Base-by-base conservation (phyloP, 768 basidiomycete species). In the Piloderma croceum region DNA sequence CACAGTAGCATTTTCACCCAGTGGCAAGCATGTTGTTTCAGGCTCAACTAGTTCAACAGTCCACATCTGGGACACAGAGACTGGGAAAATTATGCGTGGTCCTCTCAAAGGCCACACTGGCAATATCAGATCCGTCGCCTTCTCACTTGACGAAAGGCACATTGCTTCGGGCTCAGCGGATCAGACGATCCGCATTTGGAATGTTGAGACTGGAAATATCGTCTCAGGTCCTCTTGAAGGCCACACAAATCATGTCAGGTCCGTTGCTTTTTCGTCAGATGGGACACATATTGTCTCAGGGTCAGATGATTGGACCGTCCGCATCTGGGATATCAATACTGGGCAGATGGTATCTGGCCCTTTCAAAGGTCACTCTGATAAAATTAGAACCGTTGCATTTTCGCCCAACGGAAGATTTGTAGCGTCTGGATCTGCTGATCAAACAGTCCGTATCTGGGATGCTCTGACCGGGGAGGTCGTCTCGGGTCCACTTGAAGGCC, bases 21-120 rank as follows among this genome's bases (percentile, higher is more conserved):
- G 71, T 49, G 68, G 68, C 3, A 56, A 61, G 34, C 51, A 64
- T 29, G 57, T 74, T 29, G 67, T 64, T 27, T 69, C 69, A 13
- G 70, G 67, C 3, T 62, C 61, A 18, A 49, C 63, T 17, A 69
- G 71, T 37, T 11, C 9, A n/a, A 38, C 24, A 7, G 24, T 46
- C 3, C 18, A 38, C 18, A 11, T 55, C 7, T 58, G 56, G 56
- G 38, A 46, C 31, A 24, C 38, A n/a, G 13, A 23, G 11, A 35
- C 25, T 20, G 68, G 70, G 44, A 61, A 60, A 15, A 23, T 19
- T 24, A 6, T 39, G n/a, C 61, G 18, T 31, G 24, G 24, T n/a
- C 31, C 33, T 7, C 32, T 49, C 22, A 11, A 29, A 9, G 38
- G 27, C 5, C 43, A 44, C 31, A 42, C 34, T 24, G 17, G 12